phyloP scores from a whole-genome alignment of 768 basidiomycete genomes.

The Melanogaster broomeanus region DNA sequence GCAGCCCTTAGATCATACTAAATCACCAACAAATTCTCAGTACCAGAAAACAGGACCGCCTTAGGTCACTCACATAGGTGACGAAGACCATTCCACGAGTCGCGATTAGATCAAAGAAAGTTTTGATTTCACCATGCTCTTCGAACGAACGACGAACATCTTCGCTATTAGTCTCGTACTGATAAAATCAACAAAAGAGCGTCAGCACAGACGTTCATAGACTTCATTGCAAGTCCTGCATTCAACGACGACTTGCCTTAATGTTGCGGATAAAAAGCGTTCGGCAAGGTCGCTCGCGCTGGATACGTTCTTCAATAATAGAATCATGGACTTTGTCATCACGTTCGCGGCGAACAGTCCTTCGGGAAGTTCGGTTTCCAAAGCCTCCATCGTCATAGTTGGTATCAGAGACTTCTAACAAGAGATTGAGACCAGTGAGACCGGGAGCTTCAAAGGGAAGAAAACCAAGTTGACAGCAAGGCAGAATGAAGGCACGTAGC shows the following conservation, averaged over 20 bases:
- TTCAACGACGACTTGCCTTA: slow-evolving; percentile 68
- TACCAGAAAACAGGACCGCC: slow-evolving; percentile 7
- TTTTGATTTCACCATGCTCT: slow-evolving; percentile 94
- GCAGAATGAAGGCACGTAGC: slow-evolving; percentile 48
- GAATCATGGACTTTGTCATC: slow-evolving; percentile 90
- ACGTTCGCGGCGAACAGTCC: slow-evolving; percentile 67
- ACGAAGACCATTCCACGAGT: slow-evolving; percentile 99
- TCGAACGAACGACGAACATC: slow-evolving; percentile 86
- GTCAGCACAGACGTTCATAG: background rate
- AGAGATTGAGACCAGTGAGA: slow-evolving; percentile 42
- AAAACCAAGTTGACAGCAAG: slow-evolving; percentile 42
- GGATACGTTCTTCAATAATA: slow-evolving; percentile 91
- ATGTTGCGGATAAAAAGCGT: slow-evolving; percentile 98
- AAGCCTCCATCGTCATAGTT: slow-evolving; percentile 56
- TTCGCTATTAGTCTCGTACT: slow-evolving; percentile 90
- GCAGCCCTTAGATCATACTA: slow-evolving; percentile 94
- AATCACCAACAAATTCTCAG: slow-evolving; percentile 3
- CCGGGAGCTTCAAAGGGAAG: slow-evolving; percentile 49
- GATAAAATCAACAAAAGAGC: slow-evolving; percentile 21
- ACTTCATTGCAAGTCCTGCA: slow-evolving; percentile 11
- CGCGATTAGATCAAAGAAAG: slow-evolving; percentile 93
- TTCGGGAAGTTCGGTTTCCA: slow-evolving; percentile 43
- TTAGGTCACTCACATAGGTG: slow-evolving; percentile 78
- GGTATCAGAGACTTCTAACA: slow-evolving; percentile 65
- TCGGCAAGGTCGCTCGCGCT: slow-evolving; percentile 91